Base-by-base conservation (phyloP, 192 early-diverging fungal species). In the Neocallimastix lanati region DNA sequence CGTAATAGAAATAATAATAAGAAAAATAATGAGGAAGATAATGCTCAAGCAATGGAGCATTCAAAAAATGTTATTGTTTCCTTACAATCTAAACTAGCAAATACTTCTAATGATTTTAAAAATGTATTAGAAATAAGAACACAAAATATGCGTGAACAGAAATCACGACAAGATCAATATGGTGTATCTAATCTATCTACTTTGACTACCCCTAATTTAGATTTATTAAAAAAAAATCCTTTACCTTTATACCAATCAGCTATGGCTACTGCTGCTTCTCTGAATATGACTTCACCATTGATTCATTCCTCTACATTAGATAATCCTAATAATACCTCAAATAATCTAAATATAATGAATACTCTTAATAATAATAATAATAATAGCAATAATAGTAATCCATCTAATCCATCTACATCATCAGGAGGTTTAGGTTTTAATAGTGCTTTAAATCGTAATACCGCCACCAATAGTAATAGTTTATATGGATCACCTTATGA, bases 61-160 rank as follows among this genome's bases (percentile, higher is more conserved):
- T 91, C 93, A 38, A 84, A 91, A 18, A 94, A 95, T 83, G 95
- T 98, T 18, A 93, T 99, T n/a, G 89, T 96, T 25, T 90, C 91
- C 58, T 85, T 99, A 79, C 96, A 98, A 85, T 93, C 94, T 35
- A 94, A 92, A 85, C 87, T 99, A 76, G 96, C 96, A 1, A 91
- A 85, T 79, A 97, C 97, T 14, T 94, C 92, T 13, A 92, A 91
- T 76, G 90, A 88, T 29, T 99, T 99, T 82, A 98, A 97, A 82
- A 91, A 94, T 81, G 93, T 99, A 13, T 86, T 99, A n/a, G 96
- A 99, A 83, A 89, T 98, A 37, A 89, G 98, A 28, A 98, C 95
- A 12, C 85, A 95, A 85, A 98, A 98, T 84, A 92, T 99, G 89
- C 96, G 95, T 87, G 94, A 94, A 58, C 91, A 95, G 78, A 96